These are phyloP conservation scores for Delphinella strobiligena DNA, from an alignment of 2,329 filamentous ascomycete species.

Conservation along the genomic window DNA sequence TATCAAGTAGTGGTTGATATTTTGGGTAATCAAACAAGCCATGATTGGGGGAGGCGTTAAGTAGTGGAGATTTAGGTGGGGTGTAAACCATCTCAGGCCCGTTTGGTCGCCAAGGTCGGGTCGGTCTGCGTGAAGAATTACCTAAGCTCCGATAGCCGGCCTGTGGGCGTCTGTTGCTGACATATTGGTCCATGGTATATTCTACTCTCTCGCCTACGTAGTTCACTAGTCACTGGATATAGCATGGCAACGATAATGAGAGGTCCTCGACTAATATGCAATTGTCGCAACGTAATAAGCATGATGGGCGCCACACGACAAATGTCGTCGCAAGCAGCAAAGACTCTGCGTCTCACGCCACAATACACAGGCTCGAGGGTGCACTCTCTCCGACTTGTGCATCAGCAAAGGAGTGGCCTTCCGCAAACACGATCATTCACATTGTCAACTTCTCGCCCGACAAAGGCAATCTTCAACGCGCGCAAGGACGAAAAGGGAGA, in stretches of 20 bases:
- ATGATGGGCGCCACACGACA: neutral
- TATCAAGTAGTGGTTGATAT: too few species aligned
- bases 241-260: neutral
- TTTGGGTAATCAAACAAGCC: too few species aligned
- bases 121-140: neutral
- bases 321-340: neutral
- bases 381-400: neutral
- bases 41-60: too few species aligned
- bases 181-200: too few species aligned
- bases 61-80: too few species aligned
- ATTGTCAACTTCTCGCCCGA: neutral
- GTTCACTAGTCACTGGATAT: too few species aligned
- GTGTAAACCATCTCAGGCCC: too few species aligned
- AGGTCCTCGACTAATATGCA: neutral
- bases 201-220: too few species aligned
- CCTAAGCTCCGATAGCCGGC: neutral
- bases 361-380: neutral
- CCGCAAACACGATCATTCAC: slow-evolving; percentile 1
- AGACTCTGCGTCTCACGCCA: neutral
- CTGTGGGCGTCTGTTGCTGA: too few species aligned
- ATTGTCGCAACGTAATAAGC: neutral
- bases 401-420: neutral
- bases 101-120: too few species aligned
- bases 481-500: slow-evolving; percentile 71
- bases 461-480: slow-evolving; percentile 50